Conservation (phyloP, 2,329 filamentous ascomycete genomes). For the Colletotrichum ledebouriae region DNA sequence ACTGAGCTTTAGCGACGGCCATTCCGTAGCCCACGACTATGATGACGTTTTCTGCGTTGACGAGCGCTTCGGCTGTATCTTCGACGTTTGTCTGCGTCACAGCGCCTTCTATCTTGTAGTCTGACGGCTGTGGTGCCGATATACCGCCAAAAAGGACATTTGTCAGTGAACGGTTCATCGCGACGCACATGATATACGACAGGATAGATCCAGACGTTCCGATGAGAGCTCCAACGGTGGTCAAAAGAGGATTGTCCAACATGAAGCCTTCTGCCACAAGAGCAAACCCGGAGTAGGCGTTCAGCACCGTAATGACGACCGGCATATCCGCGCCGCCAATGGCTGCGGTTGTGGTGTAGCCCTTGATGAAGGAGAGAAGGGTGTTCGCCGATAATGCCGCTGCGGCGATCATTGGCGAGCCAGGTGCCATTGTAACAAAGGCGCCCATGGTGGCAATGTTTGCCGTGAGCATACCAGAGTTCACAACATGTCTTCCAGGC, state of each 20-base stretch:
- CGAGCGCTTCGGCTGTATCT: conserved; percentile 81
- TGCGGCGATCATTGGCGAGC: conserved; percentile 82
- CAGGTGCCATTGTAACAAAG: conserved; percentile 85
- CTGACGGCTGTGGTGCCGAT: conserved; percentile 67
- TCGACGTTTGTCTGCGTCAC: conserved; percentile 84
- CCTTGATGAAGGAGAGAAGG: conserved; percentile 84
- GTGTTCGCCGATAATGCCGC: conserved; percentile 83
- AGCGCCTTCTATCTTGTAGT: conserved; percentile 83
- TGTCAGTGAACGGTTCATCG: conserved; percentile 91
- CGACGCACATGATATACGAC: conserved; percentile 88
- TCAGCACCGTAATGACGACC: conserved; percentile 90
- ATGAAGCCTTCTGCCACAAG: conserved; percentile 93
- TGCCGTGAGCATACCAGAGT: conserved; percentile 78
- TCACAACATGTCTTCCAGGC: conserved; percentile 81
- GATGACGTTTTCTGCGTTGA: conserved; percentile 85
- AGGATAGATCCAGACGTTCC: conserved; percentile 91
- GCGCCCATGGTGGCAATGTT: conserved; percentile 88
- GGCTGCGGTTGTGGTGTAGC: conserved; percentile 87
- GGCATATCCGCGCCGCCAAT: conserved; percentile 97
- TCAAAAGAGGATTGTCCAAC: conserved; percentile 88
- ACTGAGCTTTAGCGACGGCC: conserved; percentile 94
- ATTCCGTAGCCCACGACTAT: conserved; percentile 94
- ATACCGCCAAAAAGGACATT: conserved; percentile 92
- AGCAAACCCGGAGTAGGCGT: conserved; percentile 91
- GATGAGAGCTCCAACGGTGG: conserved; percentile 87